Conservation (phyloP, 495 filamentous ascomycete species). For the Penicillium chermesinum region DNA sequence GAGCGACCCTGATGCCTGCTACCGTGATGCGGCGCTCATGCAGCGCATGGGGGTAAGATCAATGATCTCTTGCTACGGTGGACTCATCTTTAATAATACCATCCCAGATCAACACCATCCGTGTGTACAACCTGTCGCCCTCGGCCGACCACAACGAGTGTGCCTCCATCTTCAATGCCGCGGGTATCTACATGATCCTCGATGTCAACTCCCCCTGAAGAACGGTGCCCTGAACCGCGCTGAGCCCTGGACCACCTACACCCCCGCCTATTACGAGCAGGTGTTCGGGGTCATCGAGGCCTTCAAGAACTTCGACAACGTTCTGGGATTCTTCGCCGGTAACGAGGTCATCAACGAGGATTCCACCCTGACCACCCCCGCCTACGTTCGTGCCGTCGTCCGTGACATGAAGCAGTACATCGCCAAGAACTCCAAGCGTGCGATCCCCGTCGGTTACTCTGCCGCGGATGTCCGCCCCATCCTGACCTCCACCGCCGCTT, state of each 20-base stretch:
- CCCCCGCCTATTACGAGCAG: constrained; percentile 67
- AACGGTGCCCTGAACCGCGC: constrained; percentile 70
- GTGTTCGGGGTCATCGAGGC: constrained; percentile 89
- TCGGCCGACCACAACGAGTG: constrained; percentile 81
- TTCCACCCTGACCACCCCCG: constrained; percentile 31
- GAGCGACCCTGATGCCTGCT: constrained; percentile 66
- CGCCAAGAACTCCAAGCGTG: constrained; percentile 58
- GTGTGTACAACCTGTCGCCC: constrained; percentile 88
- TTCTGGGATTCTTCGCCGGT: constrained; percentile 84
- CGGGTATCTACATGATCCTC: constrained; percentile 63
- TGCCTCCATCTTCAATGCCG: constrained; percentile 85
- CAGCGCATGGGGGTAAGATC: constrained; percentile 63
- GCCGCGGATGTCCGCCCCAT: constrained; percentile 83
- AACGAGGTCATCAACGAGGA: constrained; percentile 88
- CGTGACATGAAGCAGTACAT: constrained; percentile 89
- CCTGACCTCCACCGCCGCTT: constrained; percentile 73
- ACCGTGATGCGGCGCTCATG: constrained; percentile 90
- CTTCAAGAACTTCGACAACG: constrained; percentile 91
- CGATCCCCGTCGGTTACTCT: constrained; percentile 87
- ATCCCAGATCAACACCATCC: constrained; percentile 74
- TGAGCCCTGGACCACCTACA: constrained; percentile 66
- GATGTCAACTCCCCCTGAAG: constrained; percentile 87
- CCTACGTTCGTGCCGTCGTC: constrained; percentile 56
- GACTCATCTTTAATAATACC: too few relatives aligned
- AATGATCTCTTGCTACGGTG: too few relatives aligned